Evolutionary conservation across 1,139 yeast genomes (phyloP).

Genomic region (Yamadazyma taylorii): DNA sequence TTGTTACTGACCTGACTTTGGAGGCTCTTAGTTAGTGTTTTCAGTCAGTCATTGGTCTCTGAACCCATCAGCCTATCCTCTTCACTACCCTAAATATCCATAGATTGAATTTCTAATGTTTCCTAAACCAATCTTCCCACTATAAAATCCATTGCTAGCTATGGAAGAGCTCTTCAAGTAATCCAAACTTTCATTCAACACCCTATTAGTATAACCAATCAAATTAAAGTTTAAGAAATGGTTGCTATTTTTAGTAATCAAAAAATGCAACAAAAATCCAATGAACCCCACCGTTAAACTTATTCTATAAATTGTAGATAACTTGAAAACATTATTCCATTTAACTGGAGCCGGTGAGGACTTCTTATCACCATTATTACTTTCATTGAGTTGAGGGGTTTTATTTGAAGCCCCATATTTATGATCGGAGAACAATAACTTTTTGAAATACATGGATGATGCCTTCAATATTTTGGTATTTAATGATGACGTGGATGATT

Average conservation of each 20-base stretch:
- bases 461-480: conserved; percentile 29
- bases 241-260: conserved; percentile 24
- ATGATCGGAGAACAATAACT: conserved; percentile 23
- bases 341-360: conserved; percentile 6
- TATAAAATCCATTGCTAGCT: conserved; percentile 19
- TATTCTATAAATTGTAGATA: conserved; percentile 27
- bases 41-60: too few species aligned
- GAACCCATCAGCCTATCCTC: not conserved
- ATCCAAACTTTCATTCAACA: conserved; percentile 8
- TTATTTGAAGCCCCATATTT: too few species aligned
- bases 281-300: conserved; percentile 44
- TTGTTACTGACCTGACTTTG: too few species aligned
- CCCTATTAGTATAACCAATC: conserved; percentile 4
- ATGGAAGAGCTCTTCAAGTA: conserved; percentile 19
- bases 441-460: conserved; percentile 35
- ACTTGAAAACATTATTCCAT: conserved; percentile 11
- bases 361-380: not conserved
- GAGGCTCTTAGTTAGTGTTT: too few species aligned
- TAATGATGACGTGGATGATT: conserved; percentile 34
- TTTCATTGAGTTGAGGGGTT: too few species aligned
- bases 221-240: conserved; percentile 10
- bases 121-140: conserved; percentile 36
- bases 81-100: too few species aligned
- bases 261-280: conserved; percentile 40
- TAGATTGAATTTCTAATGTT: conserved; percentile 27